Evolutionary conservation across 139 green algal species (phyloP), one percentile per base, ranked within the genome.

Genomic region (Chlorella sp.): DNA sequence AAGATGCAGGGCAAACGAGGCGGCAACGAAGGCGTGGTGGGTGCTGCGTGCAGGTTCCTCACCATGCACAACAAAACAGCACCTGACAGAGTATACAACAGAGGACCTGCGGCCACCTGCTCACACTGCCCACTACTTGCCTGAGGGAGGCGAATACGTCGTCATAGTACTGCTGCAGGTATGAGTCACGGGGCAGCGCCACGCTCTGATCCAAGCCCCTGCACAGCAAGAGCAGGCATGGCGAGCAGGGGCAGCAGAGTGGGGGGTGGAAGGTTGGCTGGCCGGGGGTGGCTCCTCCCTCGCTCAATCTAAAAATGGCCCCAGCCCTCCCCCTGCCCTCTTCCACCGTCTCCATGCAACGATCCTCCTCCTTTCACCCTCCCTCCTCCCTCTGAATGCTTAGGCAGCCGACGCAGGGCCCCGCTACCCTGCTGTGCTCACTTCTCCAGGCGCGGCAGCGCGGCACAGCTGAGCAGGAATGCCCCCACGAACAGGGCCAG

Each of bases 91-190:
- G 21, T 18, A 71, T 28, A 71, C 21, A 14, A 9, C 11, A 30
- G 64, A 9, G 22, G 64, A 28, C 64, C 64, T 71, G 64, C 64
- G 21, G 37, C 36, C 37, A 19, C 37, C 0, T 37, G 37, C 28
- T 5, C 37, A n/a, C 15, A 32, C 76, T 14, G 1, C 75, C 15
- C 11, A 68, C 60, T 18, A 21, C 83, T 32, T 40, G 61, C 66
- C 84, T 89, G 86, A 99, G 92, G 19, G 94, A 86, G 0, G n/a
- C 39, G 34, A 95, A 89, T 37, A 98, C 90, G 88, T 98, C 95
- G 1, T 84, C 48, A 86, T 96, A 99, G 94, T 98, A 99, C n/a
- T 71, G 75, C 92, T 99, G 97, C 91, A 99, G 93, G 94, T 98
- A 99, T 0, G 95, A 98, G 92, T 99, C 97, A 12, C 91, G 61